These are phyloP conservation scores for Colletotrichum orbiculare DNA, from an alignment of 2,329 filamentous ascomycete species.

Conservation along the genomic window DNA sequence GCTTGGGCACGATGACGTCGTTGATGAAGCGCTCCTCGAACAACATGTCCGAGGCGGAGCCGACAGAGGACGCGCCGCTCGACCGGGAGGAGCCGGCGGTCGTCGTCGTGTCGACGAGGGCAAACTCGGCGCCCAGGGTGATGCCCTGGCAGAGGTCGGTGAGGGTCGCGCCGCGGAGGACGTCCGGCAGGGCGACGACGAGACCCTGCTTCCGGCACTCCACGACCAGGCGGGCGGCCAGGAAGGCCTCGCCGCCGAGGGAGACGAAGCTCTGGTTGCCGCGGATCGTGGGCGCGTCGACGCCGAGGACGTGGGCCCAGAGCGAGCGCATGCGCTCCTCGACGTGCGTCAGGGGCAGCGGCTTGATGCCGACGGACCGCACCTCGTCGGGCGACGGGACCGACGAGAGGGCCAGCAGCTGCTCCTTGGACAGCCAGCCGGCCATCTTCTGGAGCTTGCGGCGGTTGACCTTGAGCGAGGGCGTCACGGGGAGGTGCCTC, in stretches of 20 bases:
- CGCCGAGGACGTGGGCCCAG: constrained; percentile 57
- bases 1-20: constrained; percentile 53
- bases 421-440: constrained; percentile 52
- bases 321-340: constrained; percentile 60
- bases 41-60: constrained; percentile 25
- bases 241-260: constrained; percentile 58
- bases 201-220: constrained; percentile 57
- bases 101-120: constrained; percentile 1
- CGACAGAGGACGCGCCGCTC: not conserved
- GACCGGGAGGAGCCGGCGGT: constrained; percentile 4
- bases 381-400: constrained; percentile 51
- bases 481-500: constrained; percentile 58
- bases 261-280: constrained; percentile 57
- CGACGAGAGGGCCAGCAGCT: constrained; percentile 55
- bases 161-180: constrained; percentile 54
- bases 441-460: constrained; percentile 59
- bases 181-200: constrained; percentile 53
- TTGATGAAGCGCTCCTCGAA: constrained; percentile 51
- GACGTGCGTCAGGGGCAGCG: constrained; percentile 58
- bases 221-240: constrained; percentile 57
- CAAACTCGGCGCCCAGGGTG: constrained; percentile 35
- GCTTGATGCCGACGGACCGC: constrained; percentile 52
- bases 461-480: constrained; percentile 62
- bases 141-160: constrained; percentile 57
- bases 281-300: constrained; percentile 53